phyloP scores from a whole-genome alignment of 2,329 filamentous ascomycete genomes.

The Raffaelea deltoideospora region DNA sequence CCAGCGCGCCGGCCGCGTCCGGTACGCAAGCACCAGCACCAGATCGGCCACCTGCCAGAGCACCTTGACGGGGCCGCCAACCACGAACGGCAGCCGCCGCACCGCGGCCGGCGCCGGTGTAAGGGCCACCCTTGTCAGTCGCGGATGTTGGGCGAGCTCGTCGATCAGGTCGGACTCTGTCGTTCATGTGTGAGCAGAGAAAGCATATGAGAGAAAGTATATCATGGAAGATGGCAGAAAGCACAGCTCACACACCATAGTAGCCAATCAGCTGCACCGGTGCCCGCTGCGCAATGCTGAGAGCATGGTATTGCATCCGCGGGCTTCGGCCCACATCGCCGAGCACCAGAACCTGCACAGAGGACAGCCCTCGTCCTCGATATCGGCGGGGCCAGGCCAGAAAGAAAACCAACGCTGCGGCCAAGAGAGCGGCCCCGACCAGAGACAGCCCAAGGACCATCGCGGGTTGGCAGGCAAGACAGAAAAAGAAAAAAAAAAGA shows the following conservation, averaged over 20 bases:
- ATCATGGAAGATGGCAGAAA: not conserved
- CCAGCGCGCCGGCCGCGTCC: conserved; percentile 61
- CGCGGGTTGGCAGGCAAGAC: not conserved
- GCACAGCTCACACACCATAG: conserved; percentile 50
- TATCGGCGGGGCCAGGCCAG: conserved; percentile 7
- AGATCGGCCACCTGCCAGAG: conserved; percentile 65
- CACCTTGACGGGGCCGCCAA: conserved; percentile 72
- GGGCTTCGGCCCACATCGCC: conserved; percentile 93
- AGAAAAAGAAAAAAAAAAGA: not conserved
- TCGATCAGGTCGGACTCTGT: conserved; percentile 68
- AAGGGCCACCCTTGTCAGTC: conserved; percentile 58
- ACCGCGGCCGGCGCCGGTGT: conserved; percentile 51
- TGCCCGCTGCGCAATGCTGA: conserved; percentile 76
- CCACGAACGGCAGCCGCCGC: conserved; percentile 57
- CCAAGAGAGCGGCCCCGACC: conserved; percentile 6
- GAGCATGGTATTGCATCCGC: conserved; percentile 95
- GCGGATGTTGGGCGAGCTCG: conserved; percentile 52
- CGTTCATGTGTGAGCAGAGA: not conserved
- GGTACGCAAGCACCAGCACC: conserved; percentile 57
- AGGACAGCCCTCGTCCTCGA: conserved; percentile 7
- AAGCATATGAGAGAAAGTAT: not conserved
- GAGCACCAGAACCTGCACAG: conserved; percentile 73
- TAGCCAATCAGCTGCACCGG: conserved; percentile 81
- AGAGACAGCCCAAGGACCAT: conserved; percentile 8
- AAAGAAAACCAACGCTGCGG: not conserved